phyloP scores from a whole-genome alignment of 495 filamentous ascomycete genomes.

The Penicillium psychrofluorescens region DNA sequence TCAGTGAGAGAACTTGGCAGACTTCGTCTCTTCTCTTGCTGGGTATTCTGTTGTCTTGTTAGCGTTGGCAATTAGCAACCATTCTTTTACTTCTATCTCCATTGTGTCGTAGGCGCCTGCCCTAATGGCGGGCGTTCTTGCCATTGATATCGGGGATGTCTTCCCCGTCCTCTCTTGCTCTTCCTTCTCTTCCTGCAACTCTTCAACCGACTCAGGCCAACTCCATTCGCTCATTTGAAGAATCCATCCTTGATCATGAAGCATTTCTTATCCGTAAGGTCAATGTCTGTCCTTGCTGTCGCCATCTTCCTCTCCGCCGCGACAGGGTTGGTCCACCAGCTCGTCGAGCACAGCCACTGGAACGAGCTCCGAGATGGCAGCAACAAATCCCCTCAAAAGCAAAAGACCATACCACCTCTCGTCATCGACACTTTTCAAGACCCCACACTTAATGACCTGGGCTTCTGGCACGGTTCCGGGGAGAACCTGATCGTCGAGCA shows the following conservation, averaged over 20 bases:
- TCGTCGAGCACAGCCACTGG: conserved; percentile 1
- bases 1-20: too few relatives aligned
- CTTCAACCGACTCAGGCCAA: background rate
- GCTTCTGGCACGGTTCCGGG: conserved; percentile 65
- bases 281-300: background rate
- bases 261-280: background rate
- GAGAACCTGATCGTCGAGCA: conserved; percentile 50
- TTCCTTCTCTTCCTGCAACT: background rate
- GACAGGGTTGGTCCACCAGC: background rate
- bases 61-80: too few relatives aligned
- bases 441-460: conserved; percentile 51
- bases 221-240: background rate
- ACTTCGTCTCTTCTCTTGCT: too few relatives aligned
- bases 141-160: background rate
- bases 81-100: background rate
- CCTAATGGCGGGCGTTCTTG: too few relatives aligned
- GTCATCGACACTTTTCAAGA: conserved; percentile 61
- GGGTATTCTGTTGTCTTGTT: too few relatives aligned
- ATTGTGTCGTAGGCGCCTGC: background rate
- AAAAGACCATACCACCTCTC: conserved; percentile 20
- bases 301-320: background rate
- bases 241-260: background rate
- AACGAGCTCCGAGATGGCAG: conserved; percentile 1
- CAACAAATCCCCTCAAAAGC: background rate
- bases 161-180: background rate